phyloP scores from a whole-genome alignment of 2,329 filamentous ascomycete genomes.

The Exophiala sideris region DNA sequence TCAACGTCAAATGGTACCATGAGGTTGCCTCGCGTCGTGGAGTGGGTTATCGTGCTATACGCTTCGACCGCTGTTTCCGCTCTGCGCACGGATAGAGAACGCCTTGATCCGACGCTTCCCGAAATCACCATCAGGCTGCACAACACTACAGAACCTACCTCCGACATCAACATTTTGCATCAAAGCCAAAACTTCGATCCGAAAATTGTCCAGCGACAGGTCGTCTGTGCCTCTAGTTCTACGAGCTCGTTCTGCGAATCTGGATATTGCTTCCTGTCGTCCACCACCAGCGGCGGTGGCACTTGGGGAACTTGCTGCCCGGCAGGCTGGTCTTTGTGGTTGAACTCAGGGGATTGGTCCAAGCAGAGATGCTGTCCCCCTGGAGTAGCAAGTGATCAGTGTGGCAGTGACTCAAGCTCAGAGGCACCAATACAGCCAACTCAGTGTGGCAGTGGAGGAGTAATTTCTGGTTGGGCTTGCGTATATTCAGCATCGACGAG shows the following conservation, averaged over 20 bases:
- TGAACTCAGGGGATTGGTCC: slow-evolving; percentile 15
- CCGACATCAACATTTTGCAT: background rate
- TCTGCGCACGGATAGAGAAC: background rate
- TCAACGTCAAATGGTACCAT: background rate
- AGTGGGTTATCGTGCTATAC: background rate
- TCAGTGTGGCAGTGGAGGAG: slow-evolving; percentile 16
- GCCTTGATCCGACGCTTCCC: slow-evolving; percentile 9
- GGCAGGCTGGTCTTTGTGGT: slow-evolving; percentile 10
- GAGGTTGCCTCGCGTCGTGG: background rate
- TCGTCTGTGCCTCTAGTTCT: slow-evolving; percentile 15
- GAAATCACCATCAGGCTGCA: slow-evolving; percentile 3
- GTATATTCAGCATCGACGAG: slow-evolving; percentile 16
- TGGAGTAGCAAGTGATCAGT: slow-evolving; percentile 4
- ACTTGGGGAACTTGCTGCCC: slow-evolving; percentile 23
- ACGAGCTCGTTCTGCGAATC: slow-evolving; percentile 12
- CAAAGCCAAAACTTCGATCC: background rate
- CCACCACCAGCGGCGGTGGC: slow-evolving; percentile 7
- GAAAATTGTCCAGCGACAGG: slow-evolving; percentile 10
- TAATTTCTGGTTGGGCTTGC: slow-evolving; percentile 21
- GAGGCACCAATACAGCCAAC: slow-evolving; percentile 15
- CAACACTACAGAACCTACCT: background rate
- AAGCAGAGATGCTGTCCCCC: slow-evolving; percentile 20
- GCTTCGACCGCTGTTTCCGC: background rate
- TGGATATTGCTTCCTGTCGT: slow-evolving; percentile 19
- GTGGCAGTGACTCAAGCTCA: slow-evolving; percentile 4